phyloP scores from a whole-genome alignment of 768 basidiomycete species.

The Amanita exitialis region DNA sequence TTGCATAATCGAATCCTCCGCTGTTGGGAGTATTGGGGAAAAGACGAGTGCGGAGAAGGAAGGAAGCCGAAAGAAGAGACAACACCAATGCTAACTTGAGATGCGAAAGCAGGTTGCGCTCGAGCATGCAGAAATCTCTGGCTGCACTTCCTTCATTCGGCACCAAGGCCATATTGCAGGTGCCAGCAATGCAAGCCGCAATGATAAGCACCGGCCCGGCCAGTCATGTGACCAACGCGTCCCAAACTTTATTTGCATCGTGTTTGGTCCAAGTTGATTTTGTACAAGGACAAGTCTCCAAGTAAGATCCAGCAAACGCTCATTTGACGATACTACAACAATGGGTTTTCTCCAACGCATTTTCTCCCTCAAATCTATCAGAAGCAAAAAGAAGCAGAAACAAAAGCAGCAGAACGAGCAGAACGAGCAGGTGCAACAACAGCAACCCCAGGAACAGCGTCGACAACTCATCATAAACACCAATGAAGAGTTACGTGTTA shows the following conservation, averaged over 20 bases:
- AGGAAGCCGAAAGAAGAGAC: conserved; percentile 51
- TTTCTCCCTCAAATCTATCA: conserved; percentile 38
- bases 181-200: neutral
- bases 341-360: conserved; percentile 70
- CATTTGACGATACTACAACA: conserved; percentile 13
- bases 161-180: neutral
- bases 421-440: conserved; percentile 15
- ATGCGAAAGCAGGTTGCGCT: conserved; percentile 65
- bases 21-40: conserved; percentile 26
- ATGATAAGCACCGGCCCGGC: neutral
- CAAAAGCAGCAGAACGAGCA: conserved; percentile 19
- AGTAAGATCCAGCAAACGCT: conserved; percentile 14
- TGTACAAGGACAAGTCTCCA: conserved; percentile 8
- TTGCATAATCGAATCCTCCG: conserved; percentile 11
- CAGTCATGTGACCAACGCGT: conserved; percentile 22
- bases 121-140: conserved; percentile 74
- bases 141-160: conserved; percentile 46
- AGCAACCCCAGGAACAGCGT: neutral
- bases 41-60: conserved; percentile 52
- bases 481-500: conserved; percentile 3
- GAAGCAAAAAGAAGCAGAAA: conserved; percentile 52
- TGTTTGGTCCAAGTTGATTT: conserved; percentile 36
- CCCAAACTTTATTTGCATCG: conserved; percentile 17
- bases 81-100: conserved; percentile 57
- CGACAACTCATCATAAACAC: neutral